Conservation (phyloP, 148 eudicot species). For the Diospyros kaki region DNA sequence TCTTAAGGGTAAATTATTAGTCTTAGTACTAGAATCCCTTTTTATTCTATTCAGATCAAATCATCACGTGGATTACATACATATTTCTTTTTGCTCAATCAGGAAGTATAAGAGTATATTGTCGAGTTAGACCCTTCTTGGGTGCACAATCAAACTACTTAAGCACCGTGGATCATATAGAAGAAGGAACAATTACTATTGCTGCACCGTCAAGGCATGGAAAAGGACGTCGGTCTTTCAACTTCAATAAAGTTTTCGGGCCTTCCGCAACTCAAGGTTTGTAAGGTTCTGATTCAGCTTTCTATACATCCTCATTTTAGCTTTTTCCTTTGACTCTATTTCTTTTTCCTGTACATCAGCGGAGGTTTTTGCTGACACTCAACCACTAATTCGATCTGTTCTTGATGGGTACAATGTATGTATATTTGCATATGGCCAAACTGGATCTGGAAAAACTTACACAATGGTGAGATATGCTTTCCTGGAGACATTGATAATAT, state of each 20-base stretch:
- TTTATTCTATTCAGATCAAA: slow-evolving; percentile 9
- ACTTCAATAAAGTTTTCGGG: slow-evolving; percentile 91
- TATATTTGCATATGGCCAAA: slow-evolving; percentile 96
- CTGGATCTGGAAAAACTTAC: slow-evolving; percentile 94
- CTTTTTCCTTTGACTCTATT: slow-evolving; percentile 16
- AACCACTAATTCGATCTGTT: slow-evolving; percentile 84
- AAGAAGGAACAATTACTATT: slow-evolving; percentile 76
- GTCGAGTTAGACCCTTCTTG: slow-evolving; percentile 93
- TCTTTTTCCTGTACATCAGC: slow-evolving; percentile 37
- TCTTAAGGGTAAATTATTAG: slow-evolving; percentile 62
- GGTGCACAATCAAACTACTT: slow-evolving; percentile 45
- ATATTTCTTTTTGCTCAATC: slow-evolving; percentile 11
- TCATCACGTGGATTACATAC: neutral
- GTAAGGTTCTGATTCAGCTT: slow-evolving; percentile 15
- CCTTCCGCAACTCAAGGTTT: slow-evolving; percentile 87
- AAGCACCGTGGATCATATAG: slow-evolving; percentile 69
- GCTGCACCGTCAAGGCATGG: slow-evolving; percentile 72
- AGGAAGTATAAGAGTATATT: slow-evolving; percentile 96
- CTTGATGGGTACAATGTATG: slow-evolving; percentile 97
- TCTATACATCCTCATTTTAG: neutral
- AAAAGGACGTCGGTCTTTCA: slow-evolving; percentile 70
- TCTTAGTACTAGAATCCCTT: neutral
- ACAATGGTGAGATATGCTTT: slow-evolving; percentile 62
- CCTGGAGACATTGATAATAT: neutral
- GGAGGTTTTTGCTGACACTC: slow-evolving; percentile 87